phyloP scores from a whole-genome alignment of 2,329 filamentous ascomycete species.

The Pleoardoris graminearum region DNA sequence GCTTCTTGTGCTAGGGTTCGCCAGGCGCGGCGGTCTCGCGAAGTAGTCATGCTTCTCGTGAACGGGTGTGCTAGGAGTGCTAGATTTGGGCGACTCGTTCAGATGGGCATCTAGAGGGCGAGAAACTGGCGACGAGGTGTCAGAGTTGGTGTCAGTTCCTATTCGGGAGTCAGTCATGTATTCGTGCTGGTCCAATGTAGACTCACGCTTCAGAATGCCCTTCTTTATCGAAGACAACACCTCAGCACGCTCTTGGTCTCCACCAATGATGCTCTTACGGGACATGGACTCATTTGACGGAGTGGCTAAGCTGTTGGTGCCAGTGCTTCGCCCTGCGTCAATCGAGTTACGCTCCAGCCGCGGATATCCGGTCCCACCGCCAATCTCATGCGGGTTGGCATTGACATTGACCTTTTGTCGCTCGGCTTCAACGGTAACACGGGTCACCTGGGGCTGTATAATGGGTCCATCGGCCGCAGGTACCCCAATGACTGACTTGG shows the following conservation, averaged over 20 bases:
- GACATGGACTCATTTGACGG: slow-evolving; percentile 54
- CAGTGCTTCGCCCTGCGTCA: slow-evolving; percentile 62
- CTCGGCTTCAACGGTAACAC: slow-evolving; percentile 95
- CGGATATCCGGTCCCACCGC: slow-evolving; percentile 79
- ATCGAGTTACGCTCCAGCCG: slow-evolving; percentile 81
- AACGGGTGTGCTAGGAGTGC: slow-evolving; percentile 86
- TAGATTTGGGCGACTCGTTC: slow-evolving; percentile 80
- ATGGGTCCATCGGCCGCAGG: slow-evolving; percentile 69
- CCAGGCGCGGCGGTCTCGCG: slow-evolving; percentile 71
- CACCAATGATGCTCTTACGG: slow-evolving; percentile 87
- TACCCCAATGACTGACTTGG: slow-evolving; percentile 85
- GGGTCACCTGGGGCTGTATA: slow-evolving; percentile 76
- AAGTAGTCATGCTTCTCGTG: slow-evolving; percentile 84
- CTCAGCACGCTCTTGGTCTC: slow-evolving; percentile 87
- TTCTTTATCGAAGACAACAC: slow-evolving; percentile 91
- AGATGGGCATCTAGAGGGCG: slow-evolving; percentile 65
- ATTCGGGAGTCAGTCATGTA: slow-evolving; percentile 15
- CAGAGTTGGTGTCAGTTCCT: slow-evolving; percentile 60
- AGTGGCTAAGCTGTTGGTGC: slow-evolving; percentile 42
- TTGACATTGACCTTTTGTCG: slow-evolving; percentile 81
- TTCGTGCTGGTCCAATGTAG: slow-evolving; percentile 5
- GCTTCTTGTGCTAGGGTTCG: slow-evolving; percentile 74
- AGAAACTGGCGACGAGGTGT: slow-evolving; percentile 69
- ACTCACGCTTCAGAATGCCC: slow-evolving; percentile 89
- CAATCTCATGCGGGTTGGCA: slow-evolving; percentile 65